Evolutionary conservation across 768 basidiomycete species (phyloP).

Genomic region (Amanita inopinata): DNA sequence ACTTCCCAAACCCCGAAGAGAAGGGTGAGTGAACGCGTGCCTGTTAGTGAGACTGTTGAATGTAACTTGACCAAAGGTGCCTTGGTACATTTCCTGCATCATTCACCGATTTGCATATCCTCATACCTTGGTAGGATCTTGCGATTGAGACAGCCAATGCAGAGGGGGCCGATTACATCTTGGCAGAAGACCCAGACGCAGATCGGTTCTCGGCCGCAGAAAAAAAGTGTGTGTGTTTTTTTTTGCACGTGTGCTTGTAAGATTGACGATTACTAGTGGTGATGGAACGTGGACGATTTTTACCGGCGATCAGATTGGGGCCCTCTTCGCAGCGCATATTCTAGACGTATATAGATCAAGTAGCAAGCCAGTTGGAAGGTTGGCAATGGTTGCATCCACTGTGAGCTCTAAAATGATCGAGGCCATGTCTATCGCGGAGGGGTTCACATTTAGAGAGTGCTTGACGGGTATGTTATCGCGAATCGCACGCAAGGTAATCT

Average conservation of each 20-base stretch:
- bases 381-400: slow-evolving; percentile 83
- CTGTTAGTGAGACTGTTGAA: too few species aligned
- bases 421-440: slow-evolving; percentile 63
- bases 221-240: slow-evolving; percentile 32
- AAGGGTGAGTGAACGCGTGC: slow-evolving; percentile 43
- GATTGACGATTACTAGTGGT: slow-evolving; percentile 13
- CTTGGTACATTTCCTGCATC: slow-evolving; percentile 24
- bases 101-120: background rate
- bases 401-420: slow-evolving; percentile 89
- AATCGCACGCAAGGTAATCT: slow-evolving; percentile 2
- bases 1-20: slow-evolving; percentile 87
- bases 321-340: slow-evolving; percentile 32
- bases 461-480: slow-evolving; percentile 51
- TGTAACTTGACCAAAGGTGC: slow-evolving; percentile 27
- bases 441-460: slow-evolving; percentile 79
- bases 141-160: slow-evolving; percentile 55
- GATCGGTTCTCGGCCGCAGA: slow-evolving; percentile 79
- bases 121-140: slow-evolving; percentile 42
- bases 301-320: slow-evolving; percentile 80
- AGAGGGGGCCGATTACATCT: slow-evolving; percentile 47
- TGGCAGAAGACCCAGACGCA: slow-evolving; percentile 87
- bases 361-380: slow-evolving; percentile 39
- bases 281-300: slow-evolving; percentile 59
- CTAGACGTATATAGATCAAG: slow-evolving; percentile 33
- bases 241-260: slow-evolving; percentile 4